phyloP scores from a whole-genome alignment of 768 basidiomycete species.

The Thelephora aurantiotincta region DNA sequence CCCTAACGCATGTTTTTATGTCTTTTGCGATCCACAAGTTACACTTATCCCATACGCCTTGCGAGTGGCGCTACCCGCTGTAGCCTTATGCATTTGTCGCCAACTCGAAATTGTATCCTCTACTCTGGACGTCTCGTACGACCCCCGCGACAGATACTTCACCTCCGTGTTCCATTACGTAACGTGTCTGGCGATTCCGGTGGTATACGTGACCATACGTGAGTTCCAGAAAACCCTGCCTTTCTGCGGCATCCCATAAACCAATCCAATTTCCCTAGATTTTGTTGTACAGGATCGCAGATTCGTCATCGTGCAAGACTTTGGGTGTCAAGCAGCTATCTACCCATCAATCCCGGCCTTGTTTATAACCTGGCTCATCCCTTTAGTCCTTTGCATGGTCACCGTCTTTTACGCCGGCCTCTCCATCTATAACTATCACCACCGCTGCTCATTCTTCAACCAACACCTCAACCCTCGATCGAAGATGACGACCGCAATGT shows the following conservation, averaged over 20 bases:
- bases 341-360: conserved; percentile 25
- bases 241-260: neutral
- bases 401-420: conserved; percentile 29
- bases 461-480: conserved; percentile 8
- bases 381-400: conserved; percentile 26
- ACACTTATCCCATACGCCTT: neutral
- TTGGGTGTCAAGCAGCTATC: conserved; percentile 16
- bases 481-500: conserved; percentile 1
- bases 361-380: conserved; percentile 30
- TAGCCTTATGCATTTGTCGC: neutral
- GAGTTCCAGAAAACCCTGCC: conserved; percentile 5
- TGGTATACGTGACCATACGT: conserved; percentile 20
- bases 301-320: conserved; percentile 18
- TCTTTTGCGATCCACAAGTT: conserved; percentile 10
- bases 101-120: neutral
- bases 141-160: conserved; percentile 11
- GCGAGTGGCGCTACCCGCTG: neutral
- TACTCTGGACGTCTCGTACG: neutral
- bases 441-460: conserved; percentile 4
- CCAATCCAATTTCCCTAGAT: conserved; percentile 11
- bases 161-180: conserved; percentile 11
- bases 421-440: neutral
- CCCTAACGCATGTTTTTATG: neutral
- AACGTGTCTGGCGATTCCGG: conserved; percentile 13
- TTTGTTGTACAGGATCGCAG: conserved; percentile 18